phyloP scores from a whole-genome alignment of 2,329 filamentous ascomycete species.

The Clonostachys byssicola region DNA sequence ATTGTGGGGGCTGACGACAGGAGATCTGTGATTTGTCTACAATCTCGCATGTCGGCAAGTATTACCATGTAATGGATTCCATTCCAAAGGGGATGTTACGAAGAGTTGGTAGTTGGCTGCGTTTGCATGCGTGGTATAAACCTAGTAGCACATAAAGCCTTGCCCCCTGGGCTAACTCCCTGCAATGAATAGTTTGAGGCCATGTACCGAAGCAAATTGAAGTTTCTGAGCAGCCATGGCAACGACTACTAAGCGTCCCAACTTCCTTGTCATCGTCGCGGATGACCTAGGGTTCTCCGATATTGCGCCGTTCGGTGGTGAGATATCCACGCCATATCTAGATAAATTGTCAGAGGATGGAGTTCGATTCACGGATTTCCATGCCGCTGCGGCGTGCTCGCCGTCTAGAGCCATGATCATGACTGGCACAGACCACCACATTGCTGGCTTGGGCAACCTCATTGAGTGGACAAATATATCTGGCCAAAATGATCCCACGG shows the following conservation, averaged over 20 bases:
- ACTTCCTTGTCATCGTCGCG: constrained; percentile 18
- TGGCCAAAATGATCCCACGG: constrained; percentile 3
- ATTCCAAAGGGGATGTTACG: too few relatives aligned
- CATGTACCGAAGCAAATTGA: too few relatives aligned
- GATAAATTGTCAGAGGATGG: constrained; percentile 43
- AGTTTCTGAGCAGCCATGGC: neutral
- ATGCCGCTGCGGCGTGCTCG: constrained; percentile 54
- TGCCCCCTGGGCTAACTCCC: too few relatives aligned
- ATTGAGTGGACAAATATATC: constrained; percentile 29
- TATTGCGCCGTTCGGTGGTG: constrained; percentile 40
- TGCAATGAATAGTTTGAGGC: too few relatives aligned
- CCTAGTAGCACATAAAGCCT: too few relatives aligned
- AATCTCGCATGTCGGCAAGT: too few relatives aligned
- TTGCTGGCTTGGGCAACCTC: constrained; percentile 48
- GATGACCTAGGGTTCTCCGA: constrained; percentile 19
- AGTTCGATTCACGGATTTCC: constrained; percentile 52
- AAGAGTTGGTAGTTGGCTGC: too few relatives aligned
- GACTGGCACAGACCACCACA: constrained; percentile 54
- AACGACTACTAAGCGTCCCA: constrained; percentile 11
- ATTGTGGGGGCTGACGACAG: too few relatives aligned
- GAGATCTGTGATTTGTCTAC: too few relatives aligned
- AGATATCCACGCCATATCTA: constrained; percentile 52
- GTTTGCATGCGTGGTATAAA: too few relatives aligned
- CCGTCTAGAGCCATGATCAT: constrained; percentile 56
- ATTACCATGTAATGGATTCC: too few relatives aligned